Percentiles rank a stretch among this genome's conserved stretches.
phyloP scores from a whole-genome alignment of 2,329 filamentous ascomycete species.

The Setomelanomma holmii region DNA sequence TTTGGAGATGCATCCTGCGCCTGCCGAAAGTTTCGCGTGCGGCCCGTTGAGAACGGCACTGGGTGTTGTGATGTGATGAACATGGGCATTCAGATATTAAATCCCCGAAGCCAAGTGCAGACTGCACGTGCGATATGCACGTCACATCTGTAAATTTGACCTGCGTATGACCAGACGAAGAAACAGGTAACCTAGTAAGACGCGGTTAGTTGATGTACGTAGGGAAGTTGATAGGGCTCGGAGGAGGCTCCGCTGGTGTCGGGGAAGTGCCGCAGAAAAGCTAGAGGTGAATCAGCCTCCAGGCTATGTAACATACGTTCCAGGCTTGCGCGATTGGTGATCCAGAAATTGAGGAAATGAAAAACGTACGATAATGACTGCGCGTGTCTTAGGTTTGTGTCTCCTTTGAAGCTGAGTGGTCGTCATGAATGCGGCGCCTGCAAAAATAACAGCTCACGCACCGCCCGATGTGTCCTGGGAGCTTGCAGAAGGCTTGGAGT shows the following conservation, averaged over 20 bases:
- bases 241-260: background rate
- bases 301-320: background rate
- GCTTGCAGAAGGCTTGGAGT: no score
- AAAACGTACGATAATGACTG: no score
- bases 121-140: constrained; percentile 11
- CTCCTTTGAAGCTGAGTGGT: no score
- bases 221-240: background rate
- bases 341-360: no score
- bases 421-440: no score
- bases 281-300: background rate
- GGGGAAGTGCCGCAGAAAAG: background rate
- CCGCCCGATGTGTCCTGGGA: no score
- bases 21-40: background rate
- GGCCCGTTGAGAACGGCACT: background rate
- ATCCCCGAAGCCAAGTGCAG: background rate
- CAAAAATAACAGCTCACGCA: no score
- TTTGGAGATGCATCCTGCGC: background rate
- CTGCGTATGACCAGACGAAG: constrained; percentile 10
- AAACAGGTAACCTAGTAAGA: background rate
- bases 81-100: background rate
- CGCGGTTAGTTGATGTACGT: background rate
- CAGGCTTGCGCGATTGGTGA: background rate
- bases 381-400: no score
- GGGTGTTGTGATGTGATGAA: no score
- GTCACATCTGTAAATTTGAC: constrained; percentile 16